phyloP scores from a whole-genome alignment of 2,329 filamentous ascomycete genomes.

The Cladosporium sp. region DNA sequence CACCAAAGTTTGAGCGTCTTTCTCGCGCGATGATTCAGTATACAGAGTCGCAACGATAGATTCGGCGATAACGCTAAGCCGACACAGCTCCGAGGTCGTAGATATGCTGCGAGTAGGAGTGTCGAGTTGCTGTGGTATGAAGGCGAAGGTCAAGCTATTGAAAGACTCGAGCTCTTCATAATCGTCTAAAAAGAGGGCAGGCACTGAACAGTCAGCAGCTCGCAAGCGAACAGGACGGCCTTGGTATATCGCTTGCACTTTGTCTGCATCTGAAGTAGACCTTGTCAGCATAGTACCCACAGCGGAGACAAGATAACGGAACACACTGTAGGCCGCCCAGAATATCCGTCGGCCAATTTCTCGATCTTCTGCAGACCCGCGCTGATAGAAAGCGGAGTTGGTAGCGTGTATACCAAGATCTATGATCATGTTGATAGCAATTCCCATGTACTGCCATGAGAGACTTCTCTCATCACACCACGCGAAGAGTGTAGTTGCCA shows the following conservation, averaged over 20 bases:
- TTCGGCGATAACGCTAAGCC: background rate
- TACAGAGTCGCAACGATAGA: background rate
- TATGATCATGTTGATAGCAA: constrained; percentile 57
- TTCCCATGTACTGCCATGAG: constrained; percentile 60
- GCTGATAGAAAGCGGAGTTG: background rate
- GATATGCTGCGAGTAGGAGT: background rate
- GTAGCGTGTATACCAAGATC: constrained; percentile 46
- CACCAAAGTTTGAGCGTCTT: background rate
- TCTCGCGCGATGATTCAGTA: background rate
- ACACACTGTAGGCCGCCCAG: constrained; percentile 1
- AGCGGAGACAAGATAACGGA: background rate
- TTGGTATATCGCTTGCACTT: constrained; percentile 9
- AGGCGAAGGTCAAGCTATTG: background rate
- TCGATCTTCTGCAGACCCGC: background rate
- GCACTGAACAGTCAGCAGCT: constrained; percentile 49
- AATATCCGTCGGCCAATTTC: background rate
- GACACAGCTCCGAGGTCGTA: background rate
- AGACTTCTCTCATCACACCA: constrained; percentile 52
- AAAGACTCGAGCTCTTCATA: constrained; percentile 42
- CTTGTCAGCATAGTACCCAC: background rate
- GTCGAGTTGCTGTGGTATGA: background rate
- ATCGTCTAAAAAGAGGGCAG: constrained; percentile 50
- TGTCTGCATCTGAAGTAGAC: background rate
- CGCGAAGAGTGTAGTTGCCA: constrained; percentile 54
- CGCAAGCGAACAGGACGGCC: constrained; percentile 28